Percentiles rank a stretch among this genome's conserved stretches.
Conservation (phyloP, 2,329 filamentous ascomycete species). For the Coniochaeta sp. region DNA sequence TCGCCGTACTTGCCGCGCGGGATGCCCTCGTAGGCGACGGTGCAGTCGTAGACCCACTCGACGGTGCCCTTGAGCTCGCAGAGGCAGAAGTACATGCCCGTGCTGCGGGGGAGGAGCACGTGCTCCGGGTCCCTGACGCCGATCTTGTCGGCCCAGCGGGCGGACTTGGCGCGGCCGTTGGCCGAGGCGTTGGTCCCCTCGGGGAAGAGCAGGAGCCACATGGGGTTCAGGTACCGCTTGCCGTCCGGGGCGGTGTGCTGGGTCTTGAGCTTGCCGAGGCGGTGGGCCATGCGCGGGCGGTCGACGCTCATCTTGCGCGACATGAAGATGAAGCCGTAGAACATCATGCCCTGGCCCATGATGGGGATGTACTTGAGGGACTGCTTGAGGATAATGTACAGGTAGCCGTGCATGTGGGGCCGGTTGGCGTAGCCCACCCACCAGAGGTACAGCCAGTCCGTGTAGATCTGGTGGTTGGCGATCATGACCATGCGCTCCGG, state of each 20-base stretch:
- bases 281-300: constrained; percentile 65
- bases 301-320: constrained; percentile 84
- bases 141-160: constrained; percentile 68
- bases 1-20: constrained; percentile 86
- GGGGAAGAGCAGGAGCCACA: constrained; percentile 86
- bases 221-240: constrained; percentile 57
- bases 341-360: constrained; percentile 73
- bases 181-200: constrained; percentile 77
- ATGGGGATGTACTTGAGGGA: constrained; percentile 75
- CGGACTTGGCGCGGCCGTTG: constrained; percentile 63
- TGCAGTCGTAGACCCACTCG: constrained; percentile 87
- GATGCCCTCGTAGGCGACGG: constrained; percentile 89
- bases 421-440: constrained; percentile 79
- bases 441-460: constrained; percentile 89
- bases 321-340: constrained; percentile 87
- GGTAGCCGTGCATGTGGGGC: constrained; percentile 72
- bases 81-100: constrained; percentile 72
- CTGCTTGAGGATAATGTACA: constrained; percentile 88
- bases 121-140: constrained; percentile 67
- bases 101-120: constrained; percentile 69
- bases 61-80: constrained; percentile 66
- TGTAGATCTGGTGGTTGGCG: constrained; percentile 85
- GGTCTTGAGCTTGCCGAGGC: constrained; percentile 61
- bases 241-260: constrained; percentile 45
- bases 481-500: constrained; percentile 76